Evolutionary conservation across 108 stramenopile genomes (phyloP), one percentile per base, ranked within the genome.

Genomic region (Stephanodiscus minutulus): DNA sequence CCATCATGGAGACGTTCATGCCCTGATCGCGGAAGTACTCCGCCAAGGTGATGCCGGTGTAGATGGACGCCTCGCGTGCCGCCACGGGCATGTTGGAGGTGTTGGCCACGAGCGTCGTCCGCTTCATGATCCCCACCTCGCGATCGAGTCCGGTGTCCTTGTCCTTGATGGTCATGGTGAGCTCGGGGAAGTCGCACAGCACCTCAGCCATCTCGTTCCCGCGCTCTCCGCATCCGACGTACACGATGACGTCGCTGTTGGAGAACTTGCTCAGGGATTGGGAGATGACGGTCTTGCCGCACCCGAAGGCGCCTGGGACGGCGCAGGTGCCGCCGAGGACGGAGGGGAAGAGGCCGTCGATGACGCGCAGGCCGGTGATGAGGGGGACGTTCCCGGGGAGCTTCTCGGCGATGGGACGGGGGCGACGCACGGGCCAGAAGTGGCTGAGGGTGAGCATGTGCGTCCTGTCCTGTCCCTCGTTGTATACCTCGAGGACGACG

Each of bases 41-140:
- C 54, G 97, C 96, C 50, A 98, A 84, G 37, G 98, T 97, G 64
- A 97, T 97, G 66, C 98, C 98, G 20, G 99, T 99, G 92, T 99
- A 99, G 82, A 99, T 99, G 61, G 96, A 97, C 9, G 99, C 99
- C 91, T 99, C 99, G 77, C 99, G 97, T 31, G 99, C 99, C 58
- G 99, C 99, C 79, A 99, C 99, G 64, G 99, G 99, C 99, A 99
- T 99, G 96, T 99, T 99, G 66, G 98, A 98, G 28, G 99, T 99
- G 86, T 99, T 99, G 73, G 99, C 99, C 68, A 99, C 98, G 50
- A 99, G 88, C 36, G 96, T 92, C n/a, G 99, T 99, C 65, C 99
- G 98, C 88, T 98, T 95, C 99, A 99, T 99, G 90, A 99, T 98
- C 59, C 97, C 97, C 60, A 98, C 98, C 82, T 98, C 96, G 76